Evolutionary conservation across 208 protist genomes (phyloP).

Genomic region (Porcisia deanei): DNA sequence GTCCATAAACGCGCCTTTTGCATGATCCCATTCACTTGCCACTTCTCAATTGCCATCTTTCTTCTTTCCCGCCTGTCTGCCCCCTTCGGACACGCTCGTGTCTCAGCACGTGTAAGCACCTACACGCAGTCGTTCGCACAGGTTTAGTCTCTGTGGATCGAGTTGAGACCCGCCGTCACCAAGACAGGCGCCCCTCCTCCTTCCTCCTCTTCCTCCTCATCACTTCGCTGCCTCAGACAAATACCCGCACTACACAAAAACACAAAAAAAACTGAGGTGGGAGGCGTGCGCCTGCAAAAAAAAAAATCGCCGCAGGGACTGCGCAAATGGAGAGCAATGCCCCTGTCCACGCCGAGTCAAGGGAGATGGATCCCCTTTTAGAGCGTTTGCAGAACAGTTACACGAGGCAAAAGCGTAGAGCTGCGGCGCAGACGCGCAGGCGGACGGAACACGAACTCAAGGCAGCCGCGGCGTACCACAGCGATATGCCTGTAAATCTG

Average conservation of each 20-base stretch:
- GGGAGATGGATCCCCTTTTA: constrained; percentile 23
- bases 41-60: not conserved
- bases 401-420: constrained; percentile 37
- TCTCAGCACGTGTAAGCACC: not conserved
- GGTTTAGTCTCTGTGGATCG: not conserved
- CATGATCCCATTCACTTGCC: not conserved
- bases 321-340: not conserved
- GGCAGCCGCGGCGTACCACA: constrained; percentile 39
- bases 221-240: not conserved
- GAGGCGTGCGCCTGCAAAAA: not conserved
- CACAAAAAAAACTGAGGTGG: too few species aligned
- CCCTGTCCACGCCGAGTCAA: not conserved
- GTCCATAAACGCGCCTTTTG: not conserved
- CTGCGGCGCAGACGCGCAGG: constrained; percentile 42
- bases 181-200: not conserved
- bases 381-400: constrained; percentile 58
- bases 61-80: not conserved
- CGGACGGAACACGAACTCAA: constrained; percentile 44
- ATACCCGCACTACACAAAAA: not conserved
- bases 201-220: too few species aligned
- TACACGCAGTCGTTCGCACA: not conserved
- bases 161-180: not conserved
- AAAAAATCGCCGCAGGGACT: not conserved
- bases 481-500: constrained; percentile 50
- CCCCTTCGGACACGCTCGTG: not conserved